phyloP scores from a whole-genome alignment of 2,329 filamentous ascomycete species.

The Orbilia ellipsospora region DNA sequence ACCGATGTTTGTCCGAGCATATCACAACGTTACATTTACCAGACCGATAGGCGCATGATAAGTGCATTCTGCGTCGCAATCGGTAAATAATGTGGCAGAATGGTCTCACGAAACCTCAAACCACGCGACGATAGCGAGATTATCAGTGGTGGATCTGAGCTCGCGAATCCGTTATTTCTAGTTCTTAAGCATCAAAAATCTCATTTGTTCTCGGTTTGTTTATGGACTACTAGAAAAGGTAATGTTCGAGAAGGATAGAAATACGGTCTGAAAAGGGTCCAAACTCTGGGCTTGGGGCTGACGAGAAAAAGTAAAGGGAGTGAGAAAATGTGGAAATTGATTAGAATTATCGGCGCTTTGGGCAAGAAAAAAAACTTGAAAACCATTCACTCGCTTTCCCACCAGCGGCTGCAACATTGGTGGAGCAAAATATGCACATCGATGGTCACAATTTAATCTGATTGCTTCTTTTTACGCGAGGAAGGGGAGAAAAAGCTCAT shows the following conservation, averaged over 20 bases:
- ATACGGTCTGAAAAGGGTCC: background rate
- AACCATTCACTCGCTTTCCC: constrained; percentile 4
- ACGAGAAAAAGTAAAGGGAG: background rate
- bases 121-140: constrained; percentile 32
- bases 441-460: constrained; percentile 31
- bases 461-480: constrained; percentile 12
- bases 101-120: constrained; percentile 17
- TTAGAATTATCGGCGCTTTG: constrained; percentile 15
- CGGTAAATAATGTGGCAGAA: constrained; percentile 8
- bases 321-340: constrained; percentile 31
- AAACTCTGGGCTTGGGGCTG: background rate
- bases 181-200: constrained; percentile 4
- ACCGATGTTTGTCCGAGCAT: background rate
- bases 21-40: background rate
- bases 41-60: background rate
- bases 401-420: constrained; percentile 39
- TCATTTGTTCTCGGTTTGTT: constrained; percentile 10
- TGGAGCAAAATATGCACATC: constrained; percentile 31
- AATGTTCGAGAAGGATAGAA: constrained; percentile 34
- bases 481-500: background rate
- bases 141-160: constrained; percentile 24
- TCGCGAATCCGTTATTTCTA: constrained; percentile 6
- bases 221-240: constrained; percentile 19
- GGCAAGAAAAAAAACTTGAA: constrained; percentile 8
- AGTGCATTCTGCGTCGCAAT: constrained; percentile 12